These are phyloP conservation scores for Orbilia brochopaga DNA, from an alignment of 2,329 filamentous ascomycete genomes.

Conservation along the genomic window DNA sequence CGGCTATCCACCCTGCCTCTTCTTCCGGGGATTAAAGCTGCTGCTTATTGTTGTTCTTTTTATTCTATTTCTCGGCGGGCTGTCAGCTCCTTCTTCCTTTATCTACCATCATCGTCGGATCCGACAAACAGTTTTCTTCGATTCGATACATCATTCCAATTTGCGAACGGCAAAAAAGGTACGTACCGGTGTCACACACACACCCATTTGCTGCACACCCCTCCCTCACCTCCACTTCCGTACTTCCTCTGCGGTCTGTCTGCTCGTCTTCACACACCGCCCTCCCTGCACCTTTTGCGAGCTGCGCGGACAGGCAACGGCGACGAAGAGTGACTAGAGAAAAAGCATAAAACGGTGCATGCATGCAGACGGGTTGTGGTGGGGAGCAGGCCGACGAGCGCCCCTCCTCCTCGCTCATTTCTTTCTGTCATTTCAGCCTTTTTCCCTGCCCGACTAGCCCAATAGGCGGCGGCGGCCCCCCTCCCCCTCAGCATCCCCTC, in stretches of 20 bases:
- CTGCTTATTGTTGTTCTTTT: conserved; percentile 23
- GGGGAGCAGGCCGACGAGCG: conserved; percentile 20
- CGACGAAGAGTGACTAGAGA: conserved; percentile 18
- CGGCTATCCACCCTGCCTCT: conserved; percentile 9
- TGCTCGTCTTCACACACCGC: conserved; percentile 40
- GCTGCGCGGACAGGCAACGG: conserved; percentile 46
- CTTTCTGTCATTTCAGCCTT: conserved; percentile 52
- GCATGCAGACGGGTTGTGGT: conserved; percentile 26
- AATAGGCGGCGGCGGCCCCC: conserved; percentile 51
- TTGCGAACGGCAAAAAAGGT: conserved; percentile 35
- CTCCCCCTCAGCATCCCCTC: conserved; percentile 26
- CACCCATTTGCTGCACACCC: conserved; percentile 3
- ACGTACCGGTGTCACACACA: conserved; percentile 48
- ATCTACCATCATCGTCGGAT: not conserved
- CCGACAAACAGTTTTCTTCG: not conserved
- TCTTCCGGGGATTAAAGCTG: conserved; percentile 17
- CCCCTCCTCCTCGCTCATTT: conserved; percentile 49
- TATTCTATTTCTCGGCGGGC: not conserved
- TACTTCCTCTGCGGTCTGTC: conserved; percentile 36
- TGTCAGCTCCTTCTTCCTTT: conserved; percentile 5
- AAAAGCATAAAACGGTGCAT: conserved; percentile 46
- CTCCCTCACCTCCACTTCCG: not conserved
- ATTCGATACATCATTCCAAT: not conserved
- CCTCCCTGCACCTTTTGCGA: conserved; percentile 40
- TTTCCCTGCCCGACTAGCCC: conserved; percentile 53